Conservation (phyloP, 148 eudicot genomes). For the Simmondsia chinensis region DNA sequence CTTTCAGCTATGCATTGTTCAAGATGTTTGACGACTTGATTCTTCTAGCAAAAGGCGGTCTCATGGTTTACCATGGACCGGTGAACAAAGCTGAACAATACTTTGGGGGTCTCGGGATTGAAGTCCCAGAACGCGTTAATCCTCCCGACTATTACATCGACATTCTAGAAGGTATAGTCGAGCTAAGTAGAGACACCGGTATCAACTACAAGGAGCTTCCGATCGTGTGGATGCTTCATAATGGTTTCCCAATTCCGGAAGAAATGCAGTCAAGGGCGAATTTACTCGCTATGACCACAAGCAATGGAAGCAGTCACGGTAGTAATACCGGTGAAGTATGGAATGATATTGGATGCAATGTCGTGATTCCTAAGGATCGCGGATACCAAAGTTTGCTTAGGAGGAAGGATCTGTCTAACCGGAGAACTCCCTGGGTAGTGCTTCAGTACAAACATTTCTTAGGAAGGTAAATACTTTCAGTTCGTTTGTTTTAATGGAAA, state of each 20-base stretch:
- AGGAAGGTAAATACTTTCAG: constrained; percentile 6
- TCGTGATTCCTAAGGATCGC: background rate
- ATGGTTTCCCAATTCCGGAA: constrained; percentile 12
- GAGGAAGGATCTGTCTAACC: constrained; percentile 11
- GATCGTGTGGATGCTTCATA: constrained; percentile 13
- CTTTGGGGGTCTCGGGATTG: constrained; percentile 8
- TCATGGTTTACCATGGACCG: constrained; percentile 14
- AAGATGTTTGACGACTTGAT: constrained; percentile 16
- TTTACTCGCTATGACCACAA: background rate
- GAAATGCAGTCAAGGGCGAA: constrained; percentile 7
- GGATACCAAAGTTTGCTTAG: background rate
- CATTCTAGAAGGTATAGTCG: constrained; percentile 13
- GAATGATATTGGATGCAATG: constrained; percentile 6
- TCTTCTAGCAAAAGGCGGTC: constrained; percentile 14
- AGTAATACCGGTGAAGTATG: constrained; percentile 5
- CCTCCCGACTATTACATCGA: constrained; percentile 16
- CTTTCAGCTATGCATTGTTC: constrained; percentile 16
- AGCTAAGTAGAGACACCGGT: background rate
- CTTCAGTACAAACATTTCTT: constrained; percentile 11
- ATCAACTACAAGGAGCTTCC: constrained; percentile 9
- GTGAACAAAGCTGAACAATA: constrained; percentile 8
- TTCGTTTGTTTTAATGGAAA: too few species aligned
- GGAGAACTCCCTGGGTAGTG: constrained; percentile 6
- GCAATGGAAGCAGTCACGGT: background rate
- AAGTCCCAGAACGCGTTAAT: constrained; percentile 12